Evolutionary conservation across 805 yeast genomes (phyloP), one percentile per base, ranked within the genome.

Genomic region (Wickerhamomyces silvicola): DNA sequence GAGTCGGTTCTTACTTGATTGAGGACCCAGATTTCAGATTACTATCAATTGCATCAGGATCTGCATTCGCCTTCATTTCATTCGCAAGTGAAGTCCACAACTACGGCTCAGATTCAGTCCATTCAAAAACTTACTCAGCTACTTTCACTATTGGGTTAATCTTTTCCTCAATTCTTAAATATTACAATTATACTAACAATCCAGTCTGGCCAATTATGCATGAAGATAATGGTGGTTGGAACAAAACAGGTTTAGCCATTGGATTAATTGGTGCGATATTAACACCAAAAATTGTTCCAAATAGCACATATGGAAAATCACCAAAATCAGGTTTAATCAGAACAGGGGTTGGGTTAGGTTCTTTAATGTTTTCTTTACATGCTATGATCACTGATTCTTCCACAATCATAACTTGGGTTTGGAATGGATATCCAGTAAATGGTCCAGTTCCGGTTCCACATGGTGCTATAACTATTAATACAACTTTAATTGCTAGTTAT

Each of bases 181-280:
- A 72, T 60, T 73, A 80, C 8, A 73, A 69, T 46, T 81, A 73
- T 59, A 76, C 97, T 3, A 88, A 88, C 52, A 92, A 92, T 54
- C 98, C 98, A 23, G 65, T 87, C 29, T 92, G 98, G 98, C 94
- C 97, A 18, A 81, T 88, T 31, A 79, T 92, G 88, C 79, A 87
- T 54, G 68, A 67, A 12, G 71, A 65, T 10, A 87, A 84, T 46
- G 96, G 97, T 13, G 98, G 98, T 10, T 75, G 75, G 67, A 90
- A 90, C 57, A 66, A 65, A 32, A 59, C 75, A 19, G 94, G 92
- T 24, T 56, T 86, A 3, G 56, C 65, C 4, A 38, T 81, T 31
- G 95, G 94, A 15, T 45, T 78, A 5, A 41, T 70, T 8, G 69
- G 76, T 24, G 87, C 90, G 3, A 45, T 74, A n/a, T 62, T 79